These are phyloP conservation scores for Populus tomentosa DNA, from an alignment of 441 rosid genomes.

Conservation along the genomic window DNA sequence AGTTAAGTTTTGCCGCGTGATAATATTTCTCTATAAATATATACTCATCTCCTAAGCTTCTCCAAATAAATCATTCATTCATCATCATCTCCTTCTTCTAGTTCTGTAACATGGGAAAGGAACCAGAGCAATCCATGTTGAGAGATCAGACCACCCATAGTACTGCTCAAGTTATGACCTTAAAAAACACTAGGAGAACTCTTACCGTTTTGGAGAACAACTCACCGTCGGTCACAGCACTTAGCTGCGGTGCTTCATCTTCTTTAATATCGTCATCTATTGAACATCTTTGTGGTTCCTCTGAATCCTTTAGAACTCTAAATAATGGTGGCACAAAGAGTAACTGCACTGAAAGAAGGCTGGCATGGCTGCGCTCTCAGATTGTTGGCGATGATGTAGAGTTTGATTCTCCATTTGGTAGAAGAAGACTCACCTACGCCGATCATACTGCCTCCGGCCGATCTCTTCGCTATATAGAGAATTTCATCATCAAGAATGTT, in stretches of 20 bases:
- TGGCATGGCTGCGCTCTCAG: constrained; percentile 49
- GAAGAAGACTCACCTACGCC: constrained; percentile 40
- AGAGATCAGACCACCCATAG: not conserved
- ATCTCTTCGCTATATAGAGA: constrained; percentile 46
- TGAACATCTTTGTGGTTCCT: constrained; percentile 16
- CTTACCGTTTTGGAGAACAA: too few relatives aligned
- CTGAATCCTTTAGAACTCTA: constrained; percentile 27
- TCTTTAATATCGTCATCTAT: not conserved
- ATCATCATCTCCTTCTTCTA: not conserved
- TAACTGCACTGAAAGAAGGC: constrained; percentile 21
- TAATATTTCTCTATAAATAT: too few relatives aligned
- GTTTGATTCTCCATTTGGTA: constrained; percentile 50
- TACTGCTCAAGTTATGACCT: not conserved
- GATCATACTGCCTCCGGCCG: constrained; percentile 62
- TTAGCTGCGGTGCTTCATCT: not conserved
- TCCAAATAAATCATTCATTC: too few relatives aligned
- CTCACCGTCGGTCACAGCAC: not conserved
- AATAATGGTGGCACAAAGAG: constrained; percentile 25
- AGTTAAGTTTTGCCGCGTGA: too few relatives aligned
- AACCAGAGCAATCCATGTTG: not conserved
- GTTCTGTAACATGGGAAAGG: not conserved
- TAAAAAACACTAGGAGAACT: too few relatives aligned
- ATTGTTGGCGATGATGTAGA: constrained; percentile 35
- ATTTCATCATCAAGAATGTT: constrained; percentile 40
- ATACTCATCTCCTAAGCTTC: too few relatives aligned